phyloP scores from a whole-genome alignment of 352 stramenopile genomes.

The Globisporangium cederbergense region DNA sequence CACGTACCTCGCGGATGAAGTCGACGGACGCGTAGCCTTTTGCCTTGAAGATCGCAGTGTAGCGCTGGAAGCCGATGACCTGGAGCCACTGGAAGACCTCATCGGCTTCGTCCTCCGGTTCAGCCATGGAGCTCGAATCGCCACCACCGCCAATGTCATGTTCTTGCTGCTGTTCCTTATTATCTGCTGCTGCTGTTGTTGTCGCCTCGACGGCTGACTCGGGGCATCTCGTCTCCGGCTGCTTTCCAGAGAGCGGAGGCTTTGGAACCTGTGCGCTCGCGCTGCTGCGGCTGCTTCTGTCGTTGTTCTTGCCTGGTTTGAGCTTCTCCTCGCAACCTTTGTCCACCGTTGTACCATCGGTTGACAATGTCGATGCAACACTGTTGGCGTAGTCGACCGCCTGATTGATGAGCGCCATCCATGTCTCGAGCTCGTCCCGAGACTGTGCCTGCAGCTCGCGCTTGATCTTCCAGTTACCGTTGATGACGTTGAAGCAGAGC shows the following conservation, averaged over 20 bases:
- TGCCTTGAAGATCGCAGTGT: constrained; percentile 59
- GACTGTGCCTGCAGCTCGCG: constrained; percentile 67
- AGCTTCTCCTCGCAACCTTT: not conserved
- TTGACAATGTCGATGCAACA: not conserved
- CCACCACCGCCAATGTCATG: constrained; percentile 11
- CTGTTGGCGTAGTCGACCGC: constrained; percentile 76
- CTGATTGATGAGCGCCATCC: constrained; percentile 74
- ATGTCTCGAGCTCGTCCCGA: constrained; percentile 56
- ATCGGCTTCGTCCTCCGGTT: constrained; percentile 44
- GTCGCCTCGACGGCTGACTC: constrained; percentile 9
- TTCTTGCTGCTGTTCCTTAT: constrained; percentile 27
- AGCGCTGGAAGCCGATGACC: constrained; percentile 50
- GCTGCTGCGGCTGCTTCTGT: constrained; percentile 19
- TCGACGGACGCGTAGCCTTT: constrained; percentile 80
- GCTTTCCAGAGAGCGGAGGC: constrained; percentile 9
- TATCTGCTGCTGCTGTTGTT: constrained; percentile 19
- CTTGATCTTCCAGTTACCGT: constrained; percentile 80
- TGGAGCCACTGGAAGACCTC: constrained; percentile 80
- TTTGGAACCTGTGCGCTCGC: constrained; percentile 2
- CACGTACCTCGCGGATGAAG: constrained; percentile 79
- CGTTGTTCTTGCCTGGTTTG: constrained; percentile 27
- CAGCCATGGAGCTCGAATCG: constrained; percentile 15
- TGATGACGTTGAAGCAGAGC: constrained; percentile 73
- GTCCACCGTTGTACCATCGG: not conserved
- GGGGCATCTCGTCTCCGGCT: constrained; percentile 14